These are phyloP conservation scores for Alopecurus myosuroides DNA, from an alignment of 176 grass and related monocot species.

Conservation along the genomic window DNA sequence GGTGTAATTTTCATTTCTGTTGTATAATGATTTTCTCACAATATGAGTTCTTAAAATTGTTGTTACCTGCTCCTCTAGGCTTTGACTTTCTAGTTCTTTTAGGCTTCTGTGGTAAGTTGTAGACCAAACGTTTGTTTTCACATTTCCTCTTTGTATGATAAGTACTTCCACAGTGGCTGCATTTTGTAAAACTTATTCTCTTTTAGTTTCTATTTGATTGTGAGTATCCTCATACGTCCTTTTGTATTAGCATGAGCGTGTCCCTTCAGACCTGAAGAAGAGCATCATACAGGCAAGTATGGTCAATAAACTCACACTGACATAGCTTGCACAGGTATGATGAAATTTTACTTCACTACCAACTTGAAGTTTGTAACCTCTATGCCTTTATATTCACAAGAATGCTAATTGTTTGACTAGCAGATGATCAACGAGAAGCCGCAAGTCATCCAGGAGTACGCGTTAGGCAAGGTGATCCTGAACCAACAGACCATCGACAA, in stretches of 20 bases:
- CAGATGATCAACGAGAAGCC: slow-evolving; percentile 6
- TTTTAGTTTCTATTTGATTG: no score
- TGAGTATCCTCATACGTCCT: no score
- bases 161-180: no score
- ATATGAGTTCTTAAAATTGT: no score
- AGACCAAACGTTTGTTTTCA: no score
- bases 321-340: slow-evolving; percentile 9
- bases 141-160: no score
- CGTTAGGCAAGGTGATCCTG: neutral
- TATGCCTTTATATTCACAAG: neutral
- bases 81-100: no score
- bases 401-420: neutral
- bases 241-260: neutral
- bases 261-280: slow-evolving; percentile 7
- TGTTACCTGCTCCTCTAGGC: no score
- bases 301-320: neutral
- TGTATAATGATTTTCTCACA: no score
- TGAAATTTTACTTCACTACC: neutral
- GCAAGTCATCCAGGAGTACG: slow-evolving; percentile 5
- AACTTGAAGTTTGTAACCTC: neutral
- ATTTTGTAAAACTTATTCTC: no score
- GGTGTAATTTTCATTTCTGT: no score
- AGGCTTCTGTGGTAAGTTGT: no score
- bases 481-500: slow-evolving; percentile 8
- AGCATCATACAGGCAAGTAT: neutral